Evolutionary conservation across 305 asterid genomes (phyloP).

Genomic region (Fraxinus nigra): DNA sequence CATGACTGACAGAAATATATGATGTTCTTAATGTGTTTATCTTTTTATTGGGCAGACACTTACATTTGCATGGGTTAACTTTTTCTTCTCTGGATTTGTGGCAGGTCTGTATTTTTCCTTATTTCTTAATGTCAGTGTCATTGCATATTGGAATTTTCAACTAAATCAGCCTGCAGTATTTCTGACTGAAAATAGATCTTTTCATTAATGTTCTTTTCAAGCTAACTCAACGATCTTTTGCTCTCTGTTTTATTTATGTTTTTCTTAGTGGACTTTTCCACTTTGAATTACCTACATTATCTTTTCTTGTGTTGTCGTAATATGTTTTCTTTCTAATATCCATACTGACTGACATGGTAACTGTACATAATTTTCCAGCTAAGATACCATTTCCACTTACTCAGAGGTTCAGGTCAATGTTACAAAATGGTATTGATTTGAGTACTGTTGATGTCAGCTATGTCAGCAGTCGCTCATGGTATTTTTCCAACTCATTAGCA

Average conservation of each 20-base stretch:
- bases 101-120: constrained; percentile 53
- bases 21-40: constrained; percentile 23
- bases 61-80: constrained; percentile 93
- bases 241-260: constrained; percentile 3
- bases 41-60: constrained; percentile 57
- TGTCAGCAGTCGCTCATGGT: constrained; percentile 61
- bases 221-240: constrained; percentile 12
- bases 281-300: not conserved
- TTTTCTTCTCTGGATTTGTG: constrained; percentile 94
- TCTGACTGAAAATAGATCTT: not conserved
- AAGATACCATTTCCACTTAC: constrained; percentile 54
- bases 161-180: not conserved
- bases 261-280: not conserved
- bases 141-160: not conserved
- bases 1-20: constrained; percentile 11
- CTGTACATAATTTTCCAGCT: constrained; percentile 28
- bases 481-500: constrained; percentile 24
- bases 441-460: constrained; percentile 55
- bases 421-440: constrained; percentile 53
- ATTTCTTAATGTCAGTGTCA: constrained; percentile 1
- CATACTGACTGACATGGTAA: constrained; percentile 18
- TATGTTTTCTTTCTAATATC: not conserved
- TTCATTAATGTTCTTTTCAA: constrained; percentile 15
- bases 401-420: constrained; percentile 59
- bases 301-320: not conserved